phyloP scores from a whole-genome alignment of 805 yeast genomes.

The Myxozyma sirexii region DNA sequence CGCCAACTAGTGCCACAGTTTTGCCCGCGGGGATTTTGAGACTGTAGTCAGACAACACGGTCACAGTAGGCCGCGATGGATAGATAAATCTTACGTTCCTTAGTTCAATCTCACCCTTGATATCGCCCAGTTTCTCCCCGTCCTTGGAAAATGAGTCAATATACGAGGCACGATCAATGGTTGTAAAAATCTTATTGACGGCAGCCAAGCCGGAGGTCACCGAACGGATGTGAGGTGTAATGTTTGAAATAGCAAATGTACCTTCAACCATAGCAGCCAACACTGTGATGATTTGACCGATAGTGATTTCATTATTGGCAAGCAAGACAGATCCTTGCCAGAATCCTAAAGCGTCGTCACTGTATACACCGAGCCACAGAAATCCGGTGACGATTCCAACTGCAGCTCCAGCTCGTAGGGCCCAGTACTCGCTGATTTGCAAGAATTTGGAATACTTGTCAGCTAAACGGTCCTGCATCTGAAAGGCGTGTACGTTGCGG shows the following conservation, averaged over 20 bases:
- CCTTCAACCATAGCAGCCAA: constrained; percentile 41
- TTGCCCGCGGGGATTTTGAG: constrained; percentile 65
- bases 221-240: constrained; percentile 47
- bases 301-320: constrained; percentile 26
- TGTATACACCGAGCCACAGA: constrained; percentile 45
- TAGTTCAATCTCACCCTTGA: constrained; percentile 46
- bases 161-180: constrained; percentile 47
- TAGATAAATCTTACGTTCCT: constrained; percentile 37
- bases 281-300: constrained; percentile 31
- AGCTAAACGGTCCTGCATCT: constrained; percentile 44
- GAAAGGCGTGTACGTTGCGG: constrained; percentile 48
- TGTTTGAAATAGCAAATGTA: constrained; percentile 45
- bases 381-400: constrained; percentile 38
- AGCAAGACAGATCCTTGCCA: constrained; percentile 43
- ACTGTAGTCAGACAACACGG: constrained; percentile 36
- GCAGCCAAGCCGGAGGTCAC: constrained; percentile 47
- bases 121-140: background rate
- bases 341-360: constrained; percentile 47
- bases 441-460: constrained; percentile 41
- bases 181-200: constrained; percentile 45
- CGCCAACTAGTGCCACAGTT: constrained; percentile 60
- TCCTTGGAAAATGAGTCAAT: constrained; percentile 42
- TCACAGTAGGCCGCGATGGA: constrained; percentile 40
- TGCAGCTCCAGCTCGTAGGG: constrained; percentile 10
- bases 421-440: constrained; percentile 31